Percentiles rank a stretch among this genome's conserved stretches.
phyloP scores from a whole-genome alignment of 2,329 filamentous ascomycete genomes.

The Blastomyces emzantsi region DNA sequence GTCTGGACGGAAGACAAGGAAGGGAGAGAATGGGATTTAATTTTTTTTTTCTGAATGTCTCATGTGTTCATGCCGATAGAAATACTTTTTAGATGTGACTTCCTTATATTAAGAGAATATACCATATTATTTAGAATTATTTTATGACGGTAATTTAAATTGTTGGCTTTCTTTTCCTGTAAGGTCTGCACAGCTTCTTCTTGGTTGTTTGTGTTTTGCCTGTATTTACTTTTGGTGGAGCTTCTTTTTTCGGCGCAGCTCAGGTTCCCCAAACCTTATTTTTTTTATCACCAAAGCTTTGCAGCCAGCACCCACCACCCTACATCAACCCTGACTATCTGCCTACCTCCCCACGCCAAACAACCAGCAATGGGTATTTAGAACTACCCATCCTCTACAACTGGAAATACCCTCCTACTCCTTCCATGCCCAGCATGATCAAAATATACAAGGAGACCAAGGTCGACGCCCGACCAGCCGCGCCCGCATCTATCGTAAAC shows the following conservation, averaged over 20 bases:
- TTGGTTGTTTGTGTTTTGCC: not conserved
- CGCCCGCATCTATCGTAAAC: conserved; percentile 58
- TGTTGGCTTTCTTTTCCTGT: not conserved
- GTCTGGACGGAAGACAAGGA: not conserved
- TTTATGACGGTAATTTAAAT: not conserved
- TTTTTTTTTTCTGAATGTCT: no score
- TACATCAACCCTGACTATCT: conserved; percentile 5
- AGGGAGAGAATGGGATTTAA: not conserved
- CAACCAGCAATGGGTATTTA: conserved; percentile 3
- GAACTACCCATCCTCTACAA: not conserved
- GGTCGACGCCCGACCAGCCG: conserved; percentile 68
- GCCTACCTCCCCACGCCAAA: conserved; percentile 5
- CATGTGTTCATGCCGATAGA: not conserved
- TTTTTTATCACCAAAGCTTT: conserved; percentile 7
- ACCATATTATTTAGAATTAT: not conserved
- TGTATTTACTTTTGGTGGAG: not conserved
- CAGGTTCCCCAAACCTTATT: not conserved
- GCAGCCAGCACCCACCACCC: not conserved
- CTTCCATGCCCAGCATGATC: conserved; percentile 45
- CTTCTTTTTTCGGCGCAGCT: not conserved
- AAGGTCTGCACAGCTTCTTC: not conserved
- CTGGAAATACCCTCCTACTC: conserved; percentile 17
- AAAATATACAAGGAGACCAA: conserved; percentile 79
- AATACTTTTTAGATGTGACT: not conserved
- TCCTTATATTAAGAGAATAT: not conserved